Conservation (phyloP, 106 monocot species). For the Dendrobium huoshanense region DNA sequence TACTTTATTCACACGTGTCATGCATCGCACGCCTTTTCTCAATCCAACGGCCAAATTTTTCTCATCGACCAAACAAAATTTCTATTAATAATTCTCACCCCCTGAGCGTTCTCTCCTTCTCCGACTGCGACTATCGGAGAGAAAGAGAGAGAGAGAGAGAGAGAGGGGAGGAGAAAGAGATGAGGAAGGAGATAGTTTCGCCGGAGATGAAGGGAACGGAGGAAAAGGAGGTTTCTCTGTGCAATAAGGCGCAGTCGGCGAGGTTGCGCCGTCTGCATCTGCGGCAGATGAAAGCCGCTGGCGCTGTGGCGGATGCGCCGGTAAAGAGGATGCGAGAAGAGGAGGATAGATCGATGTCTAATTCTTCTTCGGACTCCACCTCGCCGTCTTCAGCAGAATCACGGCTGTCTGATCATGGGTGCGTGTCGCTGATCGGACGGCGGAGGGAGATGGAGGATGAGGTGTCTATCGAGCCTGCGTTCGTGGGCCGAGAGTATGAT, state of each 20-base stretch:
- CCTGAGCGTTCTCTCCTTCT: background rate
- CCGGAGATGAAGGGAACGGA: background rate
- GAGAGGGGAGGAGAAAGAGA: background rate
- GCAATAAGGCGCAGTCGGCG: background rate
- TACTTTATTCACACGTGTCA: background rate
- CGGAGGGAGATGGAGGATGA: slow-evolving; percentile 65
- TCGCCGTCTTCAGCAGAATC: background rate
- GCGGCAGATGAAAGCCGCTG: background rate
- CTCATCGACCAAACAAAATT: background rate
- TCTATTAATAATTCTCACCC: background rate
- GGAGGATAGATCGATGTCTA: background rate
- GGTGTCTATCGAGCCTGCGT: slow-evolving; percentile 23
- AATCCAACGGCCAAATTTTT: slow-evolving; percentile 11
- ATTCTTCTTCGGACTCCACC: background rate
- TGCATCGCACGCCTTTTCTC: background rate
- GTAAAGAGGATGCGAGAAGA: background rate
- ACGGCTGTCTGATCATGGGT: slow-evolving; percentile 10
- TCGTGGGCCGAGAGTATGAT: slow-evolving; percentile 20
- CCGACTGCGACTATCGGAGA: background rate
- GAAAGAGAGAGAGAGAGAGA: background rate
- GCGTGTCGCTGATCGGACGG: slow-evolving; percentile 42
- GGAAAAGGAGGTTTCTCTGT: background rate
- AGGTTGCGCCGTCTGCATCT: background rate
- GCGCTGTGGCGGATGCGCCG: background rate
- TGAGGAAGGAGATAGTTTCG: background rate